Evolutionary conservation across 2,329 filamentous ascomycete genomes (phyloP), one percentile per base, ranked within the genome.

Genomic region (Penicillium digitatum): DNA sequence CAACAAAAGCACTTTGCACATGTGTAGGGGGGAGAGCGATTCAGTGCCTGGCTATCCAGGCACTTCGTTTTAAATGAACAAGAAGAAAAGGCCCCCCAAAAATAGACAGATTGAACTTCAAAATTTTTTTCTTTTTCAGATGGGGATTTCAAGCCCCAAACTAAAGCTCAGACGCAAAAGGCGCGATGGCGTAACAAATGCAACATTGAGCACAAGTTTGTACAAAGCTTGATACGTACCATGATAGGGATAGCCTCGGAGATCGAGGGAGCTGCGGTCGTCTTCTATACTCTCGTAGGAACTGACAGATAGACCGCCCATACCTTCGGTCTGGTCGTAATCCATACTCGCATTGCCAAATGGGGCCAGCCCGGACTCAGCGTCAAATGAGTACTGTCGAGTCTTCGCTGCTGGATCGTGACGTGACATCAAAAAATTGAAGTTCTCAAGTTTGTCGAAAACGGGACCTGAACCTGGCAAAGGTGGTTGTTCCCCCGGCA

Each of bases 281-380:
- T 74, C 72, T 18, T 74, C 72, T 55, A 74, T 68, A 55, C 71
- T 74, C 46, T 74, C 72, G 58, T 74, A 74, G 32, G 72, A 74
- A 58, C 72, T 74, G 62, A 74, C 72, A 29, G 72, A 74, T 11
- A 74, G 56, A 22, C 72, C 72, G 31, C 72, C 72, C 65, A 74
- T 67, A 48, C 72, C 72, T 52, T 74, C 72, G 2, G 72, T 74
- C 51, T 72, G 72, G 48, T 74, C 72, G 53, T 73, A 74, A 51
- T 74, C 69, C 69, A 74, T 71, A 49, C 65, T 69, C 57, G 68
- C 56, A 50, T 68, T 70, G 55, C 66, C 56, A 42, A 69, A 63
- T 29, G 69, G 64, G 49, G 66, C 63, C 61, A 72, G 62, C 55
- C 65, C 66, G 26, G 67, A 55, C 47, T 74, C 72, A 27, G 71